Evolutionary conservation across 1,284 basidiomycete species (phyloP).

Genomic region (Rhizoctonia solani): DNA sequence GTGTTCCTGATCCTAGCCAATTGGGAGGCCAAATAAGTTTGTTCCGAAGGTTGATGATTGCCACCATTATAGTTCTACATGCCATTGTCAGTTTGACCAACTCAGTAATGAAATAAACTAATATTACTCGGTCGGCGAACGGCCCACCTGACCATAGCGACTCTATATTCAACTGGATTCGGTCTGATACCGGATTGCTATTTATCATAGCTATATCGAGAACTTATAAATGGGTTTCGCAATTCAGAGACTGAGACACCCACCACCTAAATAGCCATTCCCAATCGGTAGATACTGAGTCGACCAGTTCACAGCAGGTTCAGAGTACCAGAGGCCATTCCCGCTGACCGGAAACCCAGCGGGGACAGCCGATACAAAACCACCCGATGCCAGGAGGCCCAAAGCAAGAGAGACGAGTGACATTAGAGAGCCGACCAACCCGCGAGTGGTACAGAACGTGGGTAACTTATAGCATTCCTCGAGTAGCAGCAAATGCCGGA

Average conservation of each 20-base stretch:
- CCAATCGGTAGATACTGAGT: conserved; percentile 67
- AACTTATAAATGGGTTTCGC: background rate
- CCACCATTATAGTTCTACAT: conserved; percentile 69
- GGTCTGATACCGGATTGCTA: conserved; percentile 63
- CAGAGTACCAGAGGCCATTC: conserved; percentile 70
- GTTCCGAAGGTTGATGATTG: conserved; percentile 59
- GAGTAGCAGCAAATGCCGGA: conserved; percentile 13
- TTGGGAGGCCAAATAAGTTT: conserved; percentile 51
- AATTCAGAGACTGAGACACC: conserved; percentile 36
- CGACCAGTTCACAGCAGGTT: conserved; percentile 56
- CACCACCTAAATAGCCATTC: conserved; percentile 73
- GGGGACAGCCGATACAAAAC: conserved; percentile 47
- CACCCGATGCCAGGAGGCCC: conserved; percentile 3
- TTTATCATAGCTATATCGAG: conserved; percentile 59
- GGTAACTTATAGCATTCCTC: conserved; percentile 17
- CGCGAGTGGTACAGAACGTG: background rate
- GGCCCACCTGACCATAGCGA: conserved; percentile 76
- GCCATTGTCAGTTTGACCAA: background rate
- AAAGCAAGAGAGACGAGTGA: background rate
- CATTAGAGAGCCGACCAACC: background rate
- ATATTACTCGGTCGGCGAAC: conserved; percentile 62
- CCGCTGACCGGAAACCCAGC: conserved; percentile 65
- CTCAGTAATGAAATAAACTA: background rate
- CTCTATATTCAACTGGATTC: conserved; percentile 71
- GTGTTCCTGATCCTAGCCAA: conserved; percentile 59